Evolutionary conservation across 768 basidiomycete species (phyloP).

Genomic region (Ramaria sp.): DNA sequence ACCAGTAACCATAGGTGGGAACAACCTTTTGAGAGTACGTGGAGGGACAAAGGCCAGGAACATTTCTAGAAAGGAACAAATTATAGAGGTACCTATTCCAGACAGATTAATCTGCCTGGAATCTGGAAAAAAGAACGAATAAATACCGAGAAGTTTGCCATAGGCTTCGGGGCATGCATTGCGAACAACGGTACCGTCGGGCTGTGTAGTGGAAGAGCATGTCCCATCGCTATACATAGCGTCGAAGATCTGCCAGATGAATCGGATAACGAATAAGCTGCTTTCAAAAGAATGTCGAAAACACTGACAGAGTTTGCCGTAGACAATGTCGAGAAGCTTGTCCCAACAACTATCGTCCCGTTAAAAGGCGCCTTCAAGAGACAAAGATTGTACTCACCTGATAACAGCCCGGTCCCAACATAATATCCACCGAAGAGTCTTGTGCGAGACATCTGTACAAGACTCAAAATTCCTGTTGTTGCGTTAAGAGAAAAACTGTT

Average conservation of each 20-base stretch:
- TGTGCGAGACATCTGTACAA: constrained; percentile 69
- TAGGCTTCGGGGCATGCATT: constrained; percentile 70
- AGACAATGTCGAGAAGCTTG: constrained; percentile 68
- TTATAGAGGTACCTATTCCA: constrained; percentile 52
- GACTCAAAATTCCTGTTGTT: constrained; percentile 53
- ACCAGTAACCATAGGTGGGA: constrained; percentile 77
- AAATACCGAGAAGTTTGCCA: constrained; percentile 58
- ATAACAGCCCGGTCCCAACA: constrained; percentile 71
- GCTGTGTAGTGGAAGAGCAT: constrained; percentile 45
- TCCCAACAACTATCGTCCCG: constrained; percentile 48
- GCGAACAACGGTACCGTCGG: constrained; percentile 49
- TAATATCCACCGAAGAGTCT: constrained; percentile 51
- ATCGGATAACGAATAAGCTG: neutral
- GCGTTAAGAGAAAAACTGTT: neutral
- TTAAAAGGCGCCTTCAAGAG: too few species aligned
- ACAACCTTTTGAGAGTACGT: constrained; percentile 48
- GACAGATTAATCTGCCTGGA: neutral
- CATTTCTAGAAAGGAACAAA: constrained; percentile 77
- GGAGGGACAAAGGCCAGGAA: constrained; percentile 64
- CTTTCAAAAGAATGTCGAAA: constrained; percentile 15
- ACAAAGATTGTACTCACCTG: constrained; percentile 12
- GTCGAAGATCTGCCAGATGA: constrained; percentile 45
- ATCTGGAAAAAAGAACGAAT: neutral
- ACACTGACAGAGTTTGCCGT: constrained; percentile 61
- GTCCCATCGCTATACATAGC: constrained; percentile 73